A percentile compares a stretch with the other conserved stretches of the same genome.
Conservation (phyloP, 495 filamentous ascomycete genomes). For the Aspergillus heteromorphus region DNA sequence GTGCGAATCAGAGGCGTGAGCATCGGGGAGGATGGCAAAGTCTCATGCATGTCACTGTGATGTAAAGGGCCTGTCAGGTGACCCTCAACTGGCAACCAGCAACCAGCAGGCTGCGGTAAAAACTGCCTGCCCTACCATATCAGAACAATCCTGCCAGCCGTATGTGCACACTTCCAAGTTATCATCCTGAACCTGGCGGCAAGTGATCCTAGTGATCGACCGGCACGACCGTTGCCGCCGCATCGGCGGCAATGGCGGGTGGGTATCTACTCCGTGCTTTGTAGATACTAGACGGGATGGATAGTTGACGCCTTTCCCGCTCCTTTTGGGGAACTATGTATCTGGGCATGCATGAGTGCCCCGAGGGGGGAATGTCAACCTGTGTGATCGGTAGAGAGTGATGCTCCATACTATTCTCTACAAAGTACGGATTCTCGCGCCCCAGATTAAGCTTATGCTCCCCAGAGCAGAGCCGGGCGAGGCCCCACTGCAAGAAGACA, state of each 20-base stretch:
- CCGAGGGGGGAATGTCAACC: not conserved
- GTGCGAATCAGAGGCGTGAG: not conserved
- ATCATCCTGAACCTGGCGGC: not conserved
- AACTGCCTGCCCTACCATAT: too few species aligned
- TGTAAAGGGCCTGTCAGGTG: not conserved
- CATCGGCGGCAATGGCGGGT: too few species aligned
- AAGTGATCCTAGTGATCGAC: not conserved
- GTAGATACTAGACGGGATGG: not conserved
- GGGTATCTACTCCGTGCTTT: too few species aligned
- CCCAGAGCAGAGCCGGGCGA: not conserved
- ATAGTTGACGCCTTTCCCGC: not conserved
- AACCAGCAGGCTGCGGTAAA: too few species aligned
- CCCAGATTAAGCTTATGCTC: not conserved
- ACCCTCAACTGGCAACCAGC: not conserved
- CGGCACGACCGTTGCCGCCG: not conserved
- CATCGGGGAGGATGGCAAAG: too few species aligned
- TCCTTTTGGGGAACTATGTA: not conserved
- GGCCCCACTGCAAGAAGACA: not conserved
- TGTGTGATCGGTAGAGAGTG: too few species aligned
- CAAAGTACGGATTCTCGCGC: not conserved
- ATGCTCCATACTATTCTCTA: too few species aligned
- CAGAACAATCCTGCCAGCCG: not conserved
- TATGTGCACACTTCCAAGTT: not conserved
- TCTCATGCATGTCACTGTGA: not conserved
- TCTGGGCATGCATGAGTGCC: not conserved